A percentile compares a stretch with the other conserved stretches of the same genome.
Conservation (phyloP, 2,329 filamentous ascomycete species). For the Cercospora citrullina region DNA sequence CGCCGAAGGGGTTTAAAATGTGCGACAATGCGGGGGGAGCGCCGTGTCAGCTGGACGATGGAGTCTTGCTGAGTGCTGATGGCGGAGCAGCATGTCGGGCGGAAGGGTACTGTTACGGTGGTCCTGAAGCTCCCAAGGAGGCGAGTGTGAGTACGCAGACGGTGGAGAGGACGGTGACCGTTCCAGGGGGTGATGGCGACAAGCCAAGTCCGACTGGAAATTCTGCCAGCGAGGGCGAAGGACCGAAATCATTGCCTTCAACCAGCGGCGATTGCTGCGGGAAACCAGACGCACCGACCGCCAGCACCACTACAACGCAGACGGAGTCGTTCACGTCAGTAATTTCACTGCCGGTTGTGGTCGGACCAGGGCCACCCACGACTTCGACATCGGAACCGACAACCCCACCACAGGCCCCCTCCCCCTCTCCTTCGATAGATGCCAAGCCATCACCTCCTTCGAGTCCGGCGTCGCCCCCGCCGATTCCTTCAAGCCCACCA, state of each 20-base stretch:
- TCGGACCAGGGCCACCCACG: not conserved
- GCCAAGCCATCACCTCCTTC: not conserved
- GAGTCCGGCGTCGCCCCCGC: not conserved
- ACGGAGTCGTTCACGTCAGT: not conserved
- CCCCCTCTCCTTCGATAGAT: not conserved
- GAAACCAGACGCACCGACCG: not conserved
- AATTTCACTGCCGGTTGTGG: not conserved
- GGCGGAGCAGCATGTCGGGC: conserved; percentile 3
- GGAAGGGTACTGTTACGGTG: not conserved
- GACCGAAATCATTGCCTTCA: not conserved
- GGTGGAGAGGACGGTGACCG: not conserved
- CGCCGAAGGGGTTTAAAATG: not conserved
- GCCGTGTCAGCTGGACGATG: conserved; percentile 2
- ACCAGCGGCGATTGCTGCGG: not conserved
- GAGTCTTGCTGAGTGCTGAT: not conserved
- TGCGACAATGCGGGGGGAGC: not conserved
- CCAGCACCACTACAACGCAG: not conserved
- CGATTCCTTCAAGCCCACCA: not conserved
- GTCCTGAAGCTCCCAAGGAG: not conserved
- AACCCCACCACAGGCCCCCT: not conserved
- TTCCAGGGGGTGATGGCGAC: not conserved
- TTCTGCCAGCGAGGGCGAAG: not conserved
- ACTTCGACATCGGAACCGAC: not conserved
- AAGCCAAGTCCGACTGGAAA: not conserved
- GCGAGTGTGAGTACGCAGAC: not conserved